A percentile compares a stretch with the other conserved stretches of the same genome.
Conservation (phyloP, 768 basidiomycete species). For the Clitopilus hobsonii region DNA sequence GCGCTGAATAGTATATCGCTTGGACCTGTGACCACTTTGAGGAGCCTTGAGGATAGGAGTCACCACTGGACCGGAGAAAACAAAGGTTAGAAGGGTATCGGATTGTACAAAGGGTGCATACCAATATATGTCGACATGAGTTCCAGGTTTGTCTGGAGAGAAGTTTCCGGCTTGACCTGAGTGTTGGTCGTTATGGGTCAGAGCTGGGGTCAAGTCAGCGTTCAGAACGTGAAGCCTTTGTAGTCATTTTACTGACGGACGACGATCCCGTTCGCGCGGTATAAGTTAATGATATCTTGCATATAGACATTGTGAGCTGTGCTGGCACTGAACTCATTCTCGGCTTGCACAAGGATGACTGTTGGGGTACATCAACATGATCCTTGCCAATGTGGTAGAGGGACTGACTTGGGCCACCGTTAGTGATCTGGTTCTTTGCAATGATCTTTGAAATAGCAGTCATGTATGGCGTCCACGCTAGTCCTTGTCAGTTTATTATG, state of each 20-base stretch:
- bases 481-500: not conserved
- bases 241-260: constrained; percentile 31
- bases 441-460: constrained; percentile 44
- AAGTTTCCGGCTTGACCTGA: constrained; percentile 43
- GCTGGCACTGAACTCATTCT: constrained; percentile 49
- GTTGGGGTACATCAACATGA: not conserved
- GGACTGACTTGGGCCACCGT: constrained; percentile 50
- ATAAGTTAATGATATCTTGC: constrained; percentile 43
- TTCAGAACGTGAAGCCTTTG: not conserved
- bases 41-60: constrained; percentile 47
- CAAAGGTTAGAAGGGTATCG: not conserved
- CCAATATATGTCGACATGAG: constrained; percentile 48
- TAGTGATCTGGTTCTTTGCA: constrained; percentile 51
- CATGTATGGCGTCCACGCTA: constrained; percentile 56
- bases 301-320: constrained; percentile 39
- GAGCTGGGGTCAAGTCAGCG: constrained; percentile 25
- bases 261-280: constrained; percentile 40
- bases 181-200: constrained; percentile 47
- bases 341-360: constrained; percentile 49
- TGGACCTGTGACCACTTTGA: constrained; percentile 47
- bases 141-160: constrained; percentile 41
- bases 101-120: too few species aligned
- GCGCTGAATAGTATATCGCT: constrained; percentile 40
- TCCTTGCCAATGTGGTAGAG: not conserved
- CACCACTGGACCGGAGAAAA: constrained; percentile 30